phyloP scores from a whole-genome alignment of 805 yeast species.

The Allodekkera sacchari region DNA sequence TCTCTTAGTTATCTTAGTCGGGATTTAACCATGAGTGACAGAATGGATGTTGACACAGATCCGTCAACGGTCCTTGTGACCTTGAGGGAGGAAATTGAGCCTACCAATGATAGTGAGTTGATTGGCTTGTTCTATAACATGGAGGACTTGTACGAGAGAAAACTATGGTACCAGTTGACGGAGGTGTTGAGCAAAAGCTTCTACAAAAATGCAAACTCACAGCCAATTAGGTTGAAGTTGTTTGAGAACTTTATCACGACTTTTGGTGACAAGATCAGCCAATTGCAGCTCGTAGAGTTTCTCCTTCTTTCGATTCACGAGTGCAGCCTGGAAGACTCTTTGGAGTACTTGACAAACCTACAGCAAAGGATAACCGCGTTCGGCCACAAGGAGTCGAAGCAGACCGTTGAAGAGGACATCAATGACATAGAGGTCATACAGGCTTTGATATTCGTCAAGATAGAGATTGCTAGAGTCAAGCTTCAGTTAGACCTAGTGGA shows the following conservation, averaged over 20 bases:
- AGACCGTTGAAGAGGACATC: constrained; percentile 22
- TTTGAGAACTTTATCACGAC: constrained; percentile 62
- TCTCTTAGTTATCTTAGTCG: too few species aligned
- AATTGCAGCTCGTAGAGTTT: constrained; percentile 70
- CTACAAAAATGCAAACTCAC: constrained; percentile 46
- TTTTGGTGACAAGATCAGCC: constrained; percentile 67
- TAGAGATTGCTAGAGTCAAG: constrained; percentile 70
- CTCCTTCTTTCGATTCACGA: constrained; percentile 45
- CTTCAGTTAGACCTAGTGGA: constrained; percentile 43
- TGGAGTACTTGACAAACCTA: constrained; percentile 38
- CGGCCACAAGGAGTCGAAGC: constrained; percentile 25
- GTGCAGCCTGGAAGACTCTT: constrained; percentile 36
- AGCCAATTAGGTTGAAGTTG: constrained; percentile 51
- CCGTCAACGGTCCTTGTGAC: constrained; percentile 44
- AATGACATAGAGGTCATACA: constrained; percentile 29
- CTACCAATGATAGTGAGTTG: constrained; percentile 36
- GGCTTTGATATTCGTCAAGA: constrained; percentile 49
- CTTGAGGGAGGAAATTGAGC: constrained; percentile 58
- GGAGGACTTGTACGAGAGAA: constrained; percentile 81
- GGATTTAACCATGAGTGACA: too few species aligned
- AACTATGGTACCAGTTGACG: constrained; percentile 93
- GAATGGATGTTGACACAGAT: constrained; percentile 24
- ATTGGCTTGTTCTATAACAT: constrained; percentile 54
- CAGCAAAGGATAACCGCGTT: constrained; percentile 36
- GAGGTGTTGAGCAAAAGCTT: constrained; percentile 49